Percentiles rank a stretch among this genome's conserved stretches.
Evolutionary conservation across 1,284 basidiomycete species (phyloP).

Genomic region (Apiotrichum siamense): DNA sequence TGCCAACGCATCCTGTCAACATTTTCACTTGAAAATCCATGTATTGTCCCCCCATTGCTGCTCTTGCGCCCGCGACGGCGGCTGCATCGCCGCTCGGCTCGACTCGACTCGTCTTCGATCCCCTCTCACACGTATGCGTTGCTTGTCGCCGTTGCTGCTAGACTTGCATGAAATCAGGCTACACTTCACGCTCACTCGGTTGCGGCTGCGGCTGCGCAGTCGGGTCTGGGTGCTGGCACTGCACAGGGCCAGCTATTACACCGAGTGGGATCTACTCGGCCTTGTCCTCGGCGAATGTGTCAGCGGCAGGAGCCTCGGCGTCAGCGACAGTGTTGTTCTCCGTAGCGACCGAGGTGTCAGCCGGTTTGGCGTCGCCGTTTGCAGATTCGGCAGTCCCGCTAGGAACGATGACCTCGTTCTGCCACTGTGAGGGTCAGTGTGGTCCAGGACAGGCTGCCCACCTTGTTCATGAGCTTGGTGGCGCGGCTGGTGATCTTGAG

Average conservation of each 20-base stretch:
- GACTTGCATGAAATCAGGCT: slow-evolving; percentile 3
- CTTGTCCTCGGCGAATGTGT: slow-evolving; percentile 9
- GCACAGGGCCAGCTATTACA: background rate
- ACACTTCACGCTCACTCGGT: slow-evolving; percentile 3
- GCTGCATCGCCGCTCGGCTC: too few species aligned
- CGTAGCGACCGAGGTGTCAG: too few species aligned
- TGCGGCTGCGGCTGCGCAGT: slow-evolving; percentile 1
- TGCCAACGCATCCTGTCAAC: too few species aligned
- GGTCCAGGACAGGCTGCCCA: slow-evolving; percentile 11
- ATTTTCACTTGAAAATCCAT: too few species aligned
- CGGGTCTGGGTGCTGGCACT: background rate
- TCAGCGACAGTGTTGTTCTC: too few species aligned
- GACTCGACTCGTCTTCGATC: slow-evolving; percentile 14
- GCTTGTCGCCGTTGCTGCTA: background rate
- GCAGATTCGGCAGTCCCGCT: slow-evolving; percentile 20
- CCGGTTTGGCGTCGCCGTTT: slow-evolving; percentile 52
- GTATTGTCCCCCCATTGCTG: too few species aligned
- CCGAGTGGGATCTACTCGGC: background rate
- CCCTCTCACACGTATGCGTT: too few species aligned
- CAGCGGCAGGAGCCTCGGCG: slow-evolving; percentile 5
- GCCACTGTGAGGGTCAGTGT: background rate
- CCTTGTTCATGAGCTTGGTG: slow-evolving; percentile 48
- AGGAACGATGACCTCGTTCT: slow-evolving; percentile 13
- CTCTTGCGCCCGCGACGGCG: too few species aligned
- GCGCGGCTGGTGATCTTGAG: slow-evolving; percentile 76